Evolutionary conservation across 1,139 yeast species (phyloP), one percentile per base, ranked within the genome.

Genomic region (Suhomyces panamericanus): DNA sequence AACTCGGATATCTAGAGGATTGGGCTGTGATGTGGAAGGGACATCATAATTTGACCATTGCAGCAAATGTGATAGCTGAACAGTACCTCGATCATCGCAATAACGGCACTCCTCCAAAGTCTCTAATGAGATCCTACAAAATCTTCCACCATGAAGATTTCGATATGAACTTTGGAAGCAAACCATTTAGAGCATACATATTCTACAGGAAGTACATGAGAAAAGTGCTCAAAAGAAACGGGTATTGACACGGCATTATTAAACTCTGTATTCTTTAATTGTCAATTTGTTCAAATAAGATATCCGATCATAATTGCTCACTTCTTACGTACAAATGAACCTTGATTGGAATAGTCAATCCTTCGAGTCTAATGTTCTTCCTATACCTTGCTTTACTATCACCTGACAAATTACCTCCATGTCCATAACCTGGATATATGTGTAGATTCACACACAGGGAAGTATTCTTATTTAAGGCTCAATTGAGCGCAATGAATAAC

Each of bases 21-120:
- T 33, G 35, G 35, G 35, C 35, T 4, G 8, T 33, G 28, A 26
- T 20, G 22, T 33, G 35, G 35, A 20, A 22, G n/a, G 35, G 35
- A 2, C 35, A 33, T 13, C 28, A 8, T 14, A 33, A 33, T 22
- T 33, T 33, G 14, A 20, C 22, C 2, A 33, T 33, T 20, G 35
- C 35, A 2, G 35, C 15, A 11, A n/a, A 20, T 13, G 35, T 33
- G 5, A 22, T 22, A 6, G 22, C 35, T 4, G 15, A 33, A 24
- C 27, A 22, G 28, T 20, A 33, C 14, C 22, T 33, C 27, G 8
- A 6, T 20, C 16, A 33, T n/a, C 27, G 24, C 10, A 7, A 6
- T 6, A 22, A 9, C 7, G 27, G 29, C 2, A 26, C 29, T 8
- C 29, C 29, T 26, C 29, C 29, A 12, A 26, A 12, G 8, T 26